Base-by-base conservation (phyloP, 768 basidiomycete genomes). In the Gautieria morchelliformis region DNA sequence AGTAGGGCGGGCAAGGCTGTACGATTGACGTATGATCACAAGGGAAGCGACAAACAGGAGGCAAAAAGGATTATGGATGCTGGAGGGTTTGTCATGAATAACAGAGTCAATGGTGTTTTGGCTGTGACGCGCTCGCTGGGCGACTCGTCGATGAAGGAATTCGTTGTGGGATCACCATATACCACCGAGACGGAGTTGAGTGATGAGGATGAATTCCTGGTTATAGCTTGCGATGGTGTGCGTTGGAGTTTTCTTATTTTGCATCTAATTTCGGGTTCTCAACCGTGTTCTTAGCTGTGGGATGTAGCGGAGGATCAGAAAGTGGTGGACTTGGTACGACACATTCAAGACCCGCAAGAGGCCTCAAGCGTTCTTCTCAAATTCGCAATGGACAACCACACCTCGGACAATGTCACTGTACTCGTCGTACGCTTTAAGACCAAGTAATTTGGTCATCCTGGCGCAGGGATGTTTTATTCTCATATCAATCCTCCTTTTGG, bases 81-180 rank as follows among this genome's bases (percentile, higher is more conserved):
- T 0, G 96, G 96, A 10, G 96, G 96, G 1, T 99, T 98, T 67
- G 94, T 99, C 20, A 85, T 99, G 89, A 95, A 95, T 66, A 96
- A 95, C 61, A 83, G 96, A 12, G 96, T 99, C 35, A 99, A 99
- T 63, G 96, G 76, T 58, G 94, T 98, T 42, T 75, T 99, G 55
- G 93, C 93, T 6, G 96, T 99, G 30, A 99, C 96, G 17, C 79
- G 96, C 58, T 93, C 93, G 65, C 74, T 99, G 57, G 96, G 96
- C 35, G 96, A 99, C 67, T 89, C 93, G 1, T 89, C 92, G 7
- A 98, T 99, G 96, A 99, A 99, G 72, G 96, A 99, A 65, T 99
- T 94, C 68, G 96, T 99, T 11, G 96, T 98, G 49, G 96, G 96
- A 1, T 82, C 90, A 30, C 96, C 96, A 6, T 99, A 95, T 71